phyloP scores from a whole-genome alignment of 805 yeast genomes.

The Yarrowia bubula region DNA sequence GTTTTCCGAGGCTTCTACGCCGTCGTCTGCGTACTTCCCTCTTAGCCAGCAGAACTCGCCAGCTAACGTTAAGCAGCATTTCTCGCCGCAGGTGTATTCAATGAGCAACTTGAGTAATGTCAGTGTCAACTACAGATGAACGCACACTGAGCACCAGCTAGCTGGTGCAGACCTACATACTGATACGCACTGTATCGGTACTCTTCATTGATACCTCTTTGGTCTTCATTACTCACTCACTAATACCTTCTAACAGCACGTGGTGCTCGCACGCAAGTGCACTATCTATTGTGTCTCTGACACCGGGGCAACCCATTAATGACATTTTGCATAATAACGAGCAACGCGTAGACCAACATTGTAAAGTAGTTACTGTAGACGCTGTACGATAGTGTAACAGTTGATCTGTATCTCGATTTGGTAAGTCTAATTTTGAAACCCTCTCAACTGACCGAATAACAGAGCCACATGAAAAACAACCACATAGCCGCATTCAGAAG shows the following conservation, averaged over 20 bases:
- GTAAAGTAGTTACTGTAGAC: no score
- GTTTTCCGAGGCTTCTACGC: constrained; percentile 21
- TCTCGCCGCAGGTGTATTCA: constrained; percentile 19
- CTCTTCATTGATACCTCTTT: no score
- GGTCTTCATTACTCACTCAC: background rate
- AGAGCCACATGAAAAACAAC: no score
- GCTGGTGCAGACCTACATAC: background rate
- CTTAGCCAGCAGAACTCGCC: constrained; percentile 13
- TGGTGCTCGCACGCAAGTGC: background rate
- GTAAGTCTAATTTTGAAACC: no score
- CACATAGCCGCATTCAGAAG: no score
- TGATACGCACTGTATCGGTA: no score
- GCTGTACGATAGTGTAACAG: no score
- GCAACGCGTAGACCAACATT: background rate
- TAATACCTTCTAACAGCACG: background rate
- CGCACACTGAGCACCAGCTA: no score
- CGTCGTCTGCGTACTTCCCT: constrained; percentile 23
- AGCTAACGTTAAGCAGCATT: constrained; percentile 15
- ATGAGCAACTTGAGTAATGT: constrained; percentile 10
- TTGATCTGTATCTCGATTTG: no score
- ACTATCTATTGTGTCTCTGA: constrained; percentile 5
- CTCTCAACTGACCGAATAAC: no score
- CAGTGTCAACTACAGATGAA: background rate
- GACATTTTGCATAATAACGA: background rate
- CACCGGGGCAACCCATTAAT: constrained; percentile 14